Evolutionary conservation across 2,329 filamentous ascomycete genomes (phyloP).

Genomic region (Microcera coccophila): DNA sequence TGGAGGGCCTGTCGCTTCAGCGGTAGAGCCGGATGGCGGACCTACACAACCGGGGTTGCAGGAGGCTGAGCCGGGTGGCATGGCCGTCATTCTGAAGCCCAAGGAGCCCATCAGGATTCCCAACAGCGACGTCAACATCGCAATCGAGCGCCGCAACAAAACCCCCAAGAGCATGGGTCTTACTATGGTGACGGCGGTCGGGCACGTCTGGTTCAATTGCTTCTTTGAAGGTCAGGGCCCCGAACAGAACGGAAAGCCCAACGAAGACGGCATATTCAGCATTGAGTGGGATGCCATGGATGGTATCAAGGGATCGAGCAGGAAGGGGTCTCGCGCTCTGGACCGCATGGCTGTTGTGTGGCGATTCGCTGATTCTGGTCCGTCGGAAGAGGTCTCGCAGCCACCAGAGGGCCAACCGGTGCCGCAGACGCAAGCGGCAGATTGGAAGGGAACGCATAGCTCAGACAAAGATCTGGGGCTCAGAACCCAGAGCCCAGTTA

Average conservation of each 20-base stretch:
- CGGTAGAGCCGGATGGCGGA: conserved; percentile 13
- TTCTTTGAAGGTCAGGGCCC: conserved; percentile 84
- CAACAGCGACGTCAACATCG: conserved; percentile 84
- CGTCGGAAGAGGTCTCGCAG: conserved; percentile 47
- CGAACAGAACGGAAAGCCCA: conserved; percentile 61
- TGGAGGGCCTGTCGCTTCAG: conserved; percentile 8
- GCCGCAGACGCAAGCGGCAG: conserved; percentile 63
- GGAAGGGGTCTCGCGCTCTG: conserved; percentile 76
- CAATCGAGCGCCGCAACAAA: conserved; percentile 81
- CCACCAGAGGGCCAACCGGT: conserved; percentile 65
- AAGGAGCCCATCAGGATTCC: conserved; percentile 63
- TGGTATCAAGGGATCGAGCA: conserved; percentile 83
- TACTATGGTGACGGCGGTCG: conserved; percentile 87
- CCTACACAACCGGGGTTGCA: conserved; percentile 21
- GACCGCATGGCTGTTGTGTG: conserved; percentile 84
- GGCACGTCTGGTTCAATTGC: conserved; percentile 95
- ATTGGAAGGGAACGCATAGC: conserved; percentile 65
- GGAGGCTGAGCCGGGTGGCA: conserved; percentile 56
- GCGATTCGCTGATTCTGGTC: conserved; percentile 46
- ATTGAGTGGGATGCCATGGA: conserved; percentile 71
- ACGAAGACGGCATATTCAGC: conserved; percentile 61
- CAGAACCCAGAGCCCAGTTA: conserved; percentile 60
- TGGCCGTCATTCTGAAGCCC: conserved; percentile 76
- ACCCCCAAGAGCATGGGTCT: conserved; percentile 71
- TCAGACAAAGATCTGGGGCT: conserved; percentile 65